A percentile compares a stretch with the other conserved stretches of the same genome.
Evolutionary conservation across 2,329 filamentous ascomycete species (phyloP).

Genomic region (Colletotrichum zoysiae): DNA sequence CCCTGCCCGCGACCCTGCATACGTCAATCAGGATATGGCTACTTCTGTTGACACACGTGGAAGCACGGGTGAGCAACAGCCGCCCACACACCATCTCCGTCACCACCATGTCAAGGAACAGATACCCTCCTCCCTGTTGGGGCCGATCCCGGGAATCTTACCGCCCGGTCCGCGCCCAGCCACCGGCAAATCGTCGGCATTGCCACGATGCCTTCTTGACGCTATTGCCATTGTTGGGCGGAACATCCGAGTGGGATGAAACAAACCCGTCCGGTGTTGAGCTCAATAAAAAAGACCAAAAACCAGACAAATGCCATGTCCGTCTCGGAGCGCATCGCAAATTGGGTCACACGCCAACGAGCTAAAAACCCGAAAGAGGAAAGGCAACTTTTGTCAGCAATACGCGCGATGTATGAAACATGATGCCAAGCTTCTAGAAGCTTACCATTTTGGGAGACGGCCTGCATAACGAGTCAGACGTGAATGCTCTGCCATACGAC

Average conservation of each 20-base stretch:
- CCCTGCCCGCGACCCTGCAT: conserved; percentile 26
- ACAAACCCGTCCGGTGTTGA: conserved; percentile 30
- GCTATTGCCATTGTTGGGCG: conserved; percentile 9
- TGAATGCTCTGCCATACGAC: conserved; percentile 1
- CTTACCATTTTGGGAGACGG: conserved; percentile 23
- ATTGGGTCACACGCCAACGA: conserved; percentile 15
- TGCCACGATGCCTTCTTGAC: conserved; percentile 11
- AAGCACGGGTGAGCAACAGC: conserved; percentile 33
- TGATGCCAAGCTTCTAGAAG: conserved; percentile 36
- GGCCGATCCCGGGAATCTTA: conserved; percentile 34
- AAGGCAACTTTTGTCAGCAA: conserved; percentile 19
- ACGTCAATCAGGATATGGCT: conserved; percentile 35
- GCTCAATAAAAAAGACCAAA: neutral
- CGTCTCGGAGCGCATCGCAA: conserved; percentile 5
- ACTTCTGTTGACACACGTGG: conserved; percentile 34
- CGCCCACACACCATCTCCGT: conserved; percentile 25
- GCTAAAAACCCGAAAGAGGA: conserved; percentile 13
- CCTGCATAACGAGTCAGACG: conserved; percentile 32
- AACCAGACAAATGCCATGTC: conserved; percentile 1
- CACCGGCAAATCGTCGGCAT: conserved; percentile 30
- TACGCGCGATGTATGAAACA: conserved; percentile 21
- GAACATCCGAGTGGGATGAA: conserved; percentile 31
- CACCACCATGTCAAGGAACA: conserved; percentile 15
- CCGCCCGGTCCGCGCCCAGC: conserved; percentile 32
- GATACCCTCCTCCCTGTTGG: conserved; percentile 5